Conservation (phyloP, 176 grass and related monocot genomes). For the Rhynchospora breviuscula region DNA sequence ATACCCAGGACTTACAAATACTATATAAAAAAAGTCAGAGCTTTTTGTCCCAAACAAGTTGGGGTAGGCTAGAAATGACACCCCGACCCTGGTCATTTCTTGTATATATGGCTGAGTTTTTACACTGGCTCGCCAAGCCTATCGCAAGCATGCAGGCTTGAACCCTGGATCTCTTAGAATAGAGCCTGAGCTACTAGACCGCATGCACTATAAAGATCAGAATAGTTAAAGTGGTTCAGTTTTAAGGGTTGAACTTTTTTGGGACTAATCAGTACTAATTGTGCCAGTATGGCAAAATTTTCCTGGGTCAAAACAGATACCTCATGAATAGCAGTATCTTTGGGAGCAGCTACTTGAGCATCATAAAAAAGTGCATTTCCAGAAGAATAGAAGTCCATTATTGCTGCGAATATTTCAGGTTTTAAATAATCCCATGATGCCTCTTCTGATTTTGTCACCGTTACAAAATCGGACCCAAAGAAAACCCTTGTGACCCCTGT, state of each 20-base stretch:
- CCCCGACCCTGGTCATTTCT: no score
- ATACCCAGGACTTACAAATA: background rate
- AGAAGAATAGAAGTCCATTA: conserved; percentile 98
- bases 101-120: no score
- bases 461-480: conserved; percentile 92
- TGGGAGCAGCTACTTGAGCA: conserved; percentile 57
- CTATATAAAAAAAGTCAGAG: no score
- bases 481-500: conserved; percentile 91
- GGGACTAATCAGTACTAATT: background rate
- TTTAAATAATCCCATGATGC: conserved; percentile 91
- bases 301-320: conserved; percentile 31
- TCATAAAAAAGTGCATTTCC: conserved; percentile 80
- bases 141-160: no score
- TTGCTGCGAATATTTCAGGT: conserved; percentile 76
- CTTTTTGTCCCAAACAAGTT: no score
- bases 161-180: no score
- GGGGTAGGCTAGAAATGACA: no score
- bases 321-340: conserved; percentile 88
- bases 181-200: no score
- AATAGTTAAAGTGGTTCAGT: background rate
- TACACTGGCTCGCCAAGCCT: no score
- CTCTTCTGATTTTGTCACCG: conserved; percentile 92
- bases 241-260: background rate
- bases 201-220: conserved; percentile 19
- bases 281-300: background rate